phyloP scores from a whole-genome alignment of 257 asterid species.

The Scutellaria minor region DNA sequence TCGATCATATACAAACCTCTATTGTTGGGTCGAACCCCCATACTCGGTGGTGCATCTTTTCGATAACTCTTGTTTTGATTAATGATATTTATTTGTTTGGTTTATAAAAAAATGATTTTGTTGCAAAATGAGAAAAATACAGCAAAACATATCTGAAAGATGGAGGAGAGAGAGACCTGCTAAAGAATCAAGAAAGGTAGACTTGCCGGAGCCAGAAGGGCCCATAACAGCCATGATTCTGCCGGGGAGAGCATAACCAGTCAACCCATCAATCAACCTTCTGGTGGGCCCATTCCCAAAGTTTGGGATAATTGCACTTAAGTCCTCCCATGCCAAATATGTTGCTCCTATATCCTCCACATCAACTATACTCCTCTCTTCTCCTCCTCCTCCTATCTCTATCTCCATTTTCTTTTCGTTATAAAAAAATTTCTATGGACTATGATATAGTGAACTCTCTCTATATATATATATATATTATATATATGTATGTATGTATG shows the following conservation, averaged over 20 bases:
- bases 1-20: no score
- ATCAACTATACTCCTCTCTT: neutral
- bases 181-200: constrained; percentile 79
- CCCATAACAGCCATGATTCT: constrained; percentile 92
- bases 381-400: constrained; percentile 39
- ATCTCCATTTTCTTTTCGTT: constrained; percentile 45
- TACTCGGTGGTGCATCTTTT: no score
- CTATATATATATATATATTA: no score
- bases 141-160: no score
- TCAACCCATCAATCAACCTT: constrained; percentile 63
- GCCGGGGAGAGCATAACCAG: constrained; percentile 84
- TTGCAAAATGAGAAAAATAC: no score
- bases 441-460: neutral
- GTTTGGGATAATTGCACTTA: constrained; percentile 70
- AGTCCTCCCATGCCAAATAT: constrained; percentile 75
- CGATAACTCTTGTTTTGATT: no score
- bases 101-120: no score
- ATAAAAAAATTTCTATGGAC: no score
- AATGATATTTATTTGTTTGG: no score
- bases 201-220: constrained; percentile 94
- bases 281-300: constrained; percentile 70
- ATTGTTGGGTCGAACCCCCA: no score
- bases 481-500: neutral
- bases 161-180: constrained; percentile 54
- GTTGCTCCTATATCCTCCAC: constrained; percentile 31